A percentile compares a stretch with the other conserved stretches of the same genome.
These are phyloP conservation scores for Buddleja alternifolia DNA, from an alignment of 257 asterid species.

Conservation along the genomic window DNA sequence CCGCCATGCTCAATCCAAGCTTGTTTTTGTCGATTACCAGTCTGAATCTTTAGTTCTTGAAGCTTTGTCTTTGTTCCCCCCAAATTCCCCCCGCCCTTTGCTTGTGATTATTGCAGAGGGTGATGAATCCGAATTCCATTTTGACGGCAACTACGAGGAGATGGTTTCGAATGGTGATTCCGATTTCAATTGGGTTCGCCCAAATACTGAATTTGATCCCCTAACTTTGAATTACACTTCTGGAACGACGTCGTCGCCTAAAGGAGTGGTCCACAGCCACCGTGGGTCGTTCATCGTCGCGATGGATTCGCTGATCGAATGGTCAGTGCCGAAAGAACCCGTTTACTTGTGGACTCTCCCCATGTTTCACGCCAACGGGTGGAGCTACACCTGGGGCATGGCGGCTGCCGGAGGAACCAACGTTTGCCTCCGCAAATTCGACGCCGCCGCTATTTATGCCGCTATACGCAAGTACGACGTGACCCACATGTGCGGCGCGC, in stretches of 20 bases:
- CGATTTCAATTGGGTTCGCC: constrained; percentile 63
- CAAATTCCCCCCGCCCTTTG: constrained; percentile 36
- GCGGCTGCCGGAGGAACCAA: constrained; percentile 74
- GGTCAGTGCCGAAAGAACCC: constrained; percentile 72
- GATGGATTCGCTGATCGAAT: constrained; percentile 58
- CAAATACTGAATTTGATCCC: constrained; percentile 61
- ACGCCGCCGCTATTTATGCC: constrained; percentile 44
- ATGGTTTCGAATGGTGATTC: constrained; percentile 49
- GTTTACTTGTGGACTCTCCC: constrained; percentile 87
- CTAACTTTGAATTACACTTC: constrained; percentile 72
- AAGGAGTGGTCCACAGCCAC: constrained; percentile 83
- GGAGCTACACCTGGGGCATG: constrained; percentile 91
- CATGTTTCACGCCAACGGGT: constrained; percentile 90
- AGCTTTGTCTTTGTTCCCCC: constrained; percentile 57
- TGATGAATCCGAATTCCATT: not conserved
- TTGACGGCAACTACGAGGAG: constrained; percentile 38
- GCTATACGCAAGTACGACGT: constrained; percentile 48
- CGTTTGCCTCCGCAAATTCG: constrained; percentile 70
- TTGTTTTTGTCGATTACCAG: constrained; percentile 59
- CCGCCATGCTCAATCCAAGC: constrained; percentile 59
- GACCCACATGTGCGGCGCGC: constrained; percentile 92
- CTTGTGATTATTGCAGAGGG: constrained; percentile 47
- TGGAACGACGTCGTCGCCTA: constrained; percentile 83
- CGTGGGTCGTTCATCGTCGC: constrained; percentile 54
- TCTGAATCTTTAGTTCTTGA: constrained; percentile 46